Evolutionary conservation across 169 alveolate species (phyloP), one percentile per base, ranked within the genome.

Genomic region (Plasmodium vivax): DNA sequence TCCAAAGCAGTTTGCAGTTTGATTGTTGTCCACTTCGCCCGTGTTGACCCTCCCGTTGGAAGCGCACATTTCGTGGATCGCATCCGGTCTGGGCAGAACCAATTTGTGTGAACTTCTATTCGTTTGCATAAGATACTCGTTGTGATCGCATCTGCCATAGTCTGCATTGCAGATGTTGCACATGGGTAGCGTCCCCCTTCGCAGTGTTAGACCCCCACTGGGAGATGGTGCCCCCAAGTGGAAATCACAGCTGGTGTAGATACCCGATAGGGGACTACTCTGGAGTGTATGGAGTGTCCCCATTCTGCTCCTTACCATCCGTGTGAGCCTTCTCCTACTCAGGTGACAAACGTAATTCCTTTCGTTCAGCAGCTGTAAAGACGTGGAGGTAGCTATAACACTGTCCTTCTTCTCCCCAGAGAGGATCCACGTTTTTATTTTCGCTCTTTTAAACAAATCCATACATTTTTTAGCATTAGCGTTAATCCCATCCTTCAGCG

Each of bases 401-500:
- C 62, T 73, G n/a, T 75, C 77, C 56, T 85, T 85, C 23, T 32
- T 72, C 38, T 85, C 93, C 54, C 93, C 77, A 45, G 85, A 85
- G 16, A 85, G 68, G 47, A 85, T 74, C 93, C 93, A 73, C 75
- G 85, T 85, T 85, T 85, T 85, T 14, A 85, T 85, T 73, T 73
- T 75, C 3, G 85, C 85, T 23, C 62, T 75, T 85, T 74, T 85
- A 58, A 85, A 85, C 32, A 84, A 12, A 84, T 84, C 73, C 27
- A 84, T 7, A 27, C 82, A 68, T 51, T 68, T 62, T 14, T 62
- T 84, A 71, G 92, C 74, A 38, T 45, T 1, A 19, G 71, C 32
- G 45, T 71, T 43, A 32, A 84, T 84, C 9, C 43, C 80, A 43
- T 84, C 92, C 77, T 71, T 84, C 9, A 84, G 77, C 14, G 83